These are phyloP conservation scores for Tricholoma terreum DNA, from an alignment of 768 basidiomycete genomes.

Conservation along the genomic window DNA sequence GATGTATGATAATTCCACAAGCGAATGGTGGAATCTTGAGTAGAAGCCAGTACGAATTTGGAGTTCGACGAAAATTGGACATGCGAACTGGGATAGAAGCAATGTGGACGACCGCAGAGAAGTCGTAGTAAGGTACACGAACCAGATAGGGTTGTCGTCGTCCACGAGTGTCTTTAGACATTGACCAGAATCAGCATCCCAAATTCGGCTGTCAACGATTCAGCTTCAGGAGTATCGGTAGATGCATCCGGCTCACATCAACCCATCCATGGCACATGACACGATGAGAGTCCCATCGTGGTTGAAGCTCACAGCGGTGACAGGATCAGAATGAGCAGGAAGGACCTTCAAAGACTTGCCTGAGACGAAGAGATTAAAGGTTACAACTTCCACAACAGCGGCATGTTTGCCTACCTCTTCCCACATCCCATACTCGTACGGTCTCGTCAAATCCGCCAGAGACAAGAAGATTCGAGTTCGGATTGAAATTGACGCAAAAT, in stretches of 20 bases:
- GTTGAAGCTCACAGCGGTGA: slow-evolving; percentile 92
- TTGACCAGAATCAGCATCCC: slow-evolving; percentile 97
- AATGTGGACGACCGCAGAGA: slow-evolving; percentile 5
- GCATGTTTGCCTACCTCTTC: slow-evolving; percentile 55
- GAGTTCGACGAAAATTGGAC: slow-evolving; percentile 93
- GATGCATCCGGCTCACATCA: slow-evolving; percentile 64
- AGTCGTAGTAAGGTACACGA: slow-evolving; percentile 11
- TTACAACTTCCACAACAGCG: neutral
- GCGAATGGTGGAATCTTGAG: slow-evolving; percentile 92
- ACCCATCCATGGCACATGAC: slow-evolving; percentile 93
- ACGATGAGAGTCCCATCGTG: slow-evolving; percentile 93
- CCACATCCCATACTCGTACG: slow-evolving; percentile 95
- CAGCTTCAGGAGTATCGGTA: slow-evolving; percentile 3
- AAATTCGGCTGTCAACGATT: slow-evolving; percentile 71
- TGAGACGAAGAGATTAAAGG: slow-evolving; percentile 24
- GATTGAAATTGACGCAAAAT: slow-evolving; percentile 91
- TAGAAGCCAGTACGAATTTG: slow-evolving; percentile 82
- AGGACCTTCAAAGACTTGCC: slow-evolving; percentile 84
- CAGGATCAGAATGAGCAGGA: slow-evolving; percentile 96
- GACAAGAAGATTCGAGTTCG: slow-evolving; percentile 84
- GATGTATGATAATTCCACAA: slow-evolving; percentile 94
- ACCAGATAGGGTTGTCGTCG: slow-evolving; percentile 95
- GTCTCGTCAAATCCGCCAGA: slow-evolving; percentile 97
- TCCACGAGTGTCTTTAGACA: slow-evolving; percentile 97
- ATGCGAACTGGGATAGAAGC: slow-evolving; percentile 55